Evolutionary conservation across 805 yeast genomes (phyloP).

Genomic region (Ogataea corticis): DNA sequence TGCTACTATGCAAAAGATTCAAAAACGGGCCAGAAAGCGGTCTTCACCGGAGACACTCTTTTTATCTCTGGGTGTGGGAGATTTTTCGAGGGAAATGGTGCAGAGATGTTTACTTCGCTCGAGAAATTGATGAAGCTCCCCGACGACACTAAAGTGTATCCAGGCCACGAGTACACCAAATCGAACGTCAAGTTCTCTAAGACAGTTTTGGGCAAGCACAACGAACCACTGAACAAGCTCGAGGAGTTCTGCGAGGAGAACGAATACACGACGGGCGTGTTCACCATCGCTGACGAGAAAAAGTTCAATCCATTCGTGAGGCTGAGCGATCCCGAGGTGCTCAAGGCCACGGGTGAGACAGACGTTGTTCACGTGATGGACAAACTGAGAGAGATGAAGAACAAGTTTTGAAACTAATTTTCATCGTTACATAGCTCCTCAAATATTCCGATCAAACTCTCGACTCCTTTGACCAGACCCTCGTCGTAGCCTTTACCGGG

Average conservation of each 20-base stretch:
- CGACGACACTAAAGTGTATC: conserved; percentile 69
- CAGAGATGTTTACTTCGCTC: conserved; percentile 75
- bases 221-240: conserved; percentile 52
- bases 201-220: conserved; percentile 51
- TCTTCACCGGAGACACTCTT: conserved; percentile 94
- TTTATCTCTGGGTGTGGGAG: conserved; percentile 96
- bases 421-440: conserved; percentile 24
- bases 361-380: conserved; percentile 64
- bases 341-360: conserved; percentile 54
- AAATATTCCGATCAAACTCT: conserved; percentile 52
- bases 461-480: conserved; percentile 68
- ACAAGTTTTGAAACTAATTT: conserved; percentile 4
- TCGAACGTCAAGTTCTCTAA: conserved; percentile 78
- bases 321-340: conserved; percentile 61
- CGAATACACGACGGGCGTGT: conserved; percentile 81
- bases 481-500: conserved; percentile 72
- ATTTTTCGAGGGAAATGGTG: conserved; percentile 88
- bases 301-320: conserved; percentile 89
- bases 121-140: conserved; percentile 64
- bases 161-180: conserved; percentile 95
- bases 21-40: conserved; percentile 64
- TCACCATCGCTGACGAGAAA: conserved; percentile 82
- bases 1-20: conserved; percentile 77
- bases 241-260: conserved; percentile 50
- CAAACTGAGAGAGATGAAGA: conserved; percentile 50